Evolutionary conservation across 2,329 filamentous ascomycete genomes (phyloP), one percentile per base, ranked within the genome.

Genomic region (Chalaropsis thielavioides): DNA sequence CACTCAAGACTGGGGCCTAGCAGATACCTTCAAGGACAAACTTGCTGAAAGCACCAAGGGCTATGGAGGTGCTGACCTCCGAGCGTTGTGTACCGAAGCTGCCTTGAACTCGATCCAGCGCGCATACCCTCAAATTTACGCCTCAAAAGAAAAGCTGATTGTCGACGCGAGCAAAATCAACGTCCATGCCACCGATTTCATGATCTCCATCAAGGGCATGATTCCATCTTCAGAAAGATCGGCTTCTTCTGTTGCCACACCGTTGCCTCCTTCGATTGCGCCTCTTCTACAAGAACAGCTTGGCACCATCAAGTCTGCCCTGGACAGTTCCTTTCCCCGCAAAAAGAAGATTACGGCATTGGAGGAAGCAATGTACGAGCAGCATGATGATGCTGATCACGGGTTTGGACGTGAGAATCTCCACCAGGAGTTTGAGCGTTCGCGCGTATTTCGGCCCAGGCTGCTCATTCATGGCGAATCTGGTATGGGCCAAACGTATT

Each of bases 181-280:
- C 66, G 85, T 99, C 44, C 86, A 89, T 54, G 90, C 94, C 3
- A 94, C 94, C 65, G 94, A 99, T 74, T 99, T 99, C 71, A 96
- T 96, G 88, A 82, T 96, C 15, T 95, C 92, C 0, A 86, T 96
- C 72, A 95, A 96, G 77, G 95, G 95, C 75, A 90, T 99, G 76
- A 83, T 96, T 11, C 94, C 94, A 6, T 97, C 94, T 0, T 97
- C 94, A 0, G 90, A 97, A 74, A 82, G 94, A 68, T 92, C 92
- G 59, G 86, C 90, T 0, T 87, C 90, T 2, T 92, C 92, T 13
- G 89, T 87, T 13, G 92, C 92, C 63, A 83, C 87, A 15, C 88
- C 92, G 0, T 77, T 99, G 19, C 89, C 90, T 1, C 86, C 86
- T 69, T 80, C 83, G 11, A 83, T 99, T 62, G 89, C 92, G 71